These are phyloP conservation scores for Saxispiralis lemnorum DNA, from an alignment of 495 filamentous ascomycete species.

Conservation along the genomic window DNA sequence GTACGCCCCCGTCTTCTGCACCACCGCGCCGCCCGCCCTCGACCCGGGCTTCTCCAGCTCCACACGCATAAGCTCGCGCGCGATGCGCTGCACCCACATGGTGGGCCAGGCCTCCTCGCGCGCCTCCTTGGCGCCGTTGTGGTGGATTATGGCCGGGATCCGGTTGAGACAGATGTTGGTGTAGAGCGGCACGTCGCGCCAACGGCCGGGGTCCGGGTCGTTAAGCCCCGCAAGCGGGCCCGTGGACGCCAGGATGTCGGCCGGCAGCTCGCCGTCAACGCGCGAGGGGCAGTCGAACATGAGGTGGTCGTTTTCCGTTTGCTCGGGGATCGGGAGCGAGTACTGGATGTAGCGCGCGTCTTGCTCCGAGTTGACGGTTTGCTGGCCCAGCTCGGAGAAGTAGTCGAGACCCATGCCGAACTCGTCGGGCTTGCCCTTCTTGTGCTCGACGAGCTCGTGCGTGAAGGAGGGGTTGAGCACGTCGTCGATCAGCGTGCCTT, in stretches of 20 bases:
- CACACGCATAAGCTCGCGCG: conserved; percentile 33
- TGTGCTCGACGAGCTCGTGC: conserved; percentile 3
- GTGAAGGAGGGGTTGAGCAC: conserved; percentile 1
- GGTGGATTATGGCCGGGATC: conserved; percentile 34
- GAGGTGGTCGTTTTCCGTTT: background rate
- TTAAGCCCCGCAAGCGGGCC: conserved; percentile 4
- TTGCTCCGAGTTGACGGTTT: conserved; percentile 10
- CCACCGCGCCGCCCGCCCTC: background rate
- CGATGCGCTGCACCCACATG: conserved; percentile 41
- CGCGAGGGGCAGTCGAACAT: background rate
- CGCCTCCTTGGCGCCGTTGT: conserved; percentile 30
- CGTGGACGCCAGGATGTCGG: background rate
- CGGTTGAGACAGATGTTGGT: conserved; percentile 35
- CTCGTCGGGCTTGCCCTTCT: conserved; percentile 20
- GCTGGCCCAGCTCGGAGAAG: conserved; percentile 36
- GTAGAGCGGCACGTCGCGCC: conserved; percentile 33
- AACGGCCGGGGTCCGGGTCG: conserved; percentile 17
- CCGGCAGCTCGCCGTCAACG: background rate
- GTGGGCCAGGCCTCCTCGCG: conserved; percentile 34
- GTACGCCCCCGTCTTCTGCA: background rate
- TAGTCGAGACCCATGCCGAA: conserved; percentile 42
- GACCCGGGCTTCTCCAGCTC: conserved; percentile 20
- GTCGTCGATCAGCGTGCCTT: conserved; percentile 1
- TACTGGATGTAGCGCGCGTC: conserved; percentile 3
- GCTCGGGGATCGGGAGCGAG: background rate